A percentile compares a stretch with the other conserved stretches of the same genome.
Evolutionary conservation across 2,329 filamentous ascomycete species (phyloP).

Genomic region (Basipetospora chlamydospora): DNA sequence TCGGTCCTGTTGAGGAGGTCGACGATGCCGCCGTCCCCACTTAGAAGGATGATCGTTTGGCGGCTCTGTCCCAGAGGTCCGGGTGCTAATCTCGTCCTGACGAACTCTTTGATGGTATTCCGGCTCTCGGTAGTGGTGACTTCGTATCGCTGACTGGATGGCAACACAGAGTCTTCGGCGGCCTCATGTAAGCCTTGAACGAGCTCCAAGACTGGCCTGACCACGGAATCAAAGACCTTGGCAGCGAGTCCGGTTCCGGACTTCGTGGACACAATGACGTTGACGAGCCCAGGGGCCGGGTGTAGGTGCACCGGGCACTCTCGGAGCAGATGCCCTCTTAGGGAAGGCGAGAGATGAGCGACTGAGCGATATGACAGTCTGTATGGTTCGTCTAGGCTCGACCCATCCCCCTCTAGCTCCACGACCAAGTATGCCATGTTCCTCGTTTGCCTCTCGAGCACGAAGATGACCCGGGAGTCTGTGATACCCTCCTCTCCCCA

Average conservation of each 20-base stretch:
- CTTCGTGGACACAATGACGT: constrained; percentile 52
- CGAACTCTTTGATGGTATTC: constrained; percentile 50
- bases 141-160: no score
- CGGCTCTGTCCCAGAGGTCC: constrained; percentile 9
- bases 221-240: constrained; percentile 4
- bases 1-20: constrained; percentile 59
- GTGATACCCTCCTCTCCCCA: no score
- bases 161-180: no score
- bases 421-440: constrained; percentile 2
- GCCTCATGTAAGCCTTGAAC: constrained; percentile 8
- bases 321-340: constrained; percentile 8
- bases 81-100: constrained; percentile 21
- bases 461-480: no score
- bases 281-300: constrained; percentile 21
- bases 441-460: neutral
- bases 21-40: constrained; percentile 74
- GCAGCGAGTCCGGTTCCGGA: constrained; percentile 47
- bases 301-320: constrained; percentile 4
- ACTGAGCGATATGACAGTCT: constrained; percentile 8
- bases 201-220: constrained; percentile 1
- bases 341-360: constrained; percentile 14
- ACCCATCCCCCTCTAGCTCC: constrained; percentile 2
- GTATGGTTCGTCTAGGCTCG: constrained; percentile 8
- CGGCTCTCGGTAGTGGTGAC: constrained; percentile 49
- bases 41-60: constrained; percentile 60